Base-by-base conservation (phyloP, 1,284 basidiomycete genomes). In the Leccinum angustisporum region DNA sequence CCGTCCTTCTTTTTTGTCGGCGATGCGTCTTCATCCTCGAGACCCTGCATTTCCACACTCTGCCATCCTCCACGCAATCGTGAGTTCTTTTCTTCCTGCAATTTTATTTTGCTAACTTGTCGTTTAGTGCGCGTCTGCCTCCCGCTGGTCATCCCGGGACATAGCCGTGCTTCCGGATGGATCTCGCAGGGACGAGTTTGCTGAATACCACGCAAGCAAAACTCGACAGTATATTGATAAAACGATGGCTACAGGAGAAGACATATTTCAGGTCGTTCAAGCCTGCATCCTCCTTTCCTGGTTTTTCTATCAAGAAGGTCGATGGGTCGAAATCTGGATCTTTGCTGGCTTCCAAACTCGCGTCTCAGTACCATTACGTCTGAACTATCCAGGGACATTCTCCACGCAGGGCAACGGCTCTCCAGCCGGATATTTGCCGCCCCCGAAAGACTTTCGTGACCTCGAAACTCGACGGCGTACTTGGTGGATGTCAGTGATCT, bases 241-340 rank as follows among this genome's bases (percentile, higher is more conserved):
- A 66, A 93, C 91, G 14, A 90, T 94, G 87, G 86, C 86, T n/a
- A 88, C 83, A 53, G 92, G 92, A 34, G 84, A 87, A 72, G 88
- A 92, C 68, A 92, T 94, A 63, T 91, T 94, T 70, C 83, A 85
- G 21, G 90, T 93, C 14, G 84, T 93, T 80, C 92, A 94, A 72
- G 91, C 92, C 2, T 91, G 90, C 69, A 87, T 88, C 63, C 78
- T 94, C 30, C 81, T 94, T 31, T 91, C 88, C 2, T 94, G 91
- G 90, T 94, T 91, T 76, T 91, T 92, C 66, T 94, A 94, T 72
- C 88, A 91, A 63, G 89, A 93, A 72, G 92, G 91, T 2, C 83
- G 91, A 59, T 93, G 91, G 90, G 91, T 93, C 11, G 92, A 94
- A 75, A 88, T 94, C 5, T 95, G 92, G 92, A 89, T 93, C 51